phyloP scores from a whole-genome alignment of 2,329 filamentous ascomycete genomes.

The Nigrospora sphaerica region DNA sequence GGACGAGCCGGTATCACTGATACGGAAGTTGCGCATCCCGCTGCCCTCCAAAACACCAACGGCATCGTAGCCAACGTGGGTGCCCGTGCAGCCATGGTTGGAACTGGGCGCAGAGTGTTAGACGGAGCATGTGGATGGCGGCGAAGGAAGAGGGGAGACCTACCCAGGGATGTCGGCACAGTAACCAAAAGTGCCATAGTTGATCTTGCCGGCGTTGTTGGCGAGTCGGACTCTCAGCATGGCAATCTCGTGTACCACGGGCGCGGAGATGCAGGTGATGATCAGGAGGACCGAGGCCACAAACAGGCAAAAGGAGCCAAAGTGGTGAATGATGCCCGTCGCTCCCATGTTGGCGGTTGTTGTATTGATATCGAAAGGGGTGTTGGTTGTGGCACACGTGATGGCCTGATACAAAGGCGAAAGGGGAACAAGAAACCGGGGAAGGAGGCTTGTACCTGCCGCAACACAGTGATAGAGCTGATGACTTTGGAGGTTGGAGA shows the following conservation, averaged over 20 bases:
- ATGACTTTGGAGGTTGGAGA: no score
- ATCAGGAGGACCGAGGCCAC: slow-evolving; percentile 48
- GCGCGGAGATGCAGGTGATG: slow-evolving; percentile 50
- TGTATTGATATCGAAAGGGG: no score
- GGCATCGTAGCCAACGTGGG: slow-evolving; percentile 49
- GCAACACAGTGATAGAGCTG: no score
- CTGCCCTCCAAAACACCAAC: slow-evolving; percentile 14
- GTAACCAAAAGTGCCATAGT: slow-evolving; percentile 56
- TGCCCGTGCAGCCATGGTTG: slow-evolving; percentile 38
- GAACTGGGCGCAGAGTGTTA: not conserved
- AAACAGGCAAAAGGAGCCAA: slow-evolving; percentile 52
- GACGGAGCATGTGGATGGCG: not conserved
- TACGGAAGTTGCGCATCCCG: not conserved
- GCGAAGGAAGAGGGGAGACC: not conserved
- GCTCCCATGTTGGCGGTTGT: not conserved
- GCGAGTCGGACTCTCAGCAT: slow-evolving; percentile 45
- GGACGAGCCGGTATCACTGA: not conserved
- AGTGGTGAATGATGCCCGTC: slow-evolving; percentile 38
- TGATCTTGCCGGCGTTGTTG: slow-evolving; percentile 30
- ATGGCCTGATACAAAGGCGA: no score
- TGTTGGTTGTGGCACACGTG: no score
- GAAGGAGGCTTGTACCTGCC: no score
- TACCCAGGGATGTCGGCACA: slow-evolving; percentile 27
- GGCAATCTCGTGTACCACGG: slow-evolving; percentile 47
- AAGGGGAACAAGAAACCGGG: no score